A percentile compares a stretch with the other conserved stretches of the same genome.
Evolutionary conservation across 495 filamentous ascomycete species (phyloP).

Genomic region (Coniosporium apollinis): DNA sequence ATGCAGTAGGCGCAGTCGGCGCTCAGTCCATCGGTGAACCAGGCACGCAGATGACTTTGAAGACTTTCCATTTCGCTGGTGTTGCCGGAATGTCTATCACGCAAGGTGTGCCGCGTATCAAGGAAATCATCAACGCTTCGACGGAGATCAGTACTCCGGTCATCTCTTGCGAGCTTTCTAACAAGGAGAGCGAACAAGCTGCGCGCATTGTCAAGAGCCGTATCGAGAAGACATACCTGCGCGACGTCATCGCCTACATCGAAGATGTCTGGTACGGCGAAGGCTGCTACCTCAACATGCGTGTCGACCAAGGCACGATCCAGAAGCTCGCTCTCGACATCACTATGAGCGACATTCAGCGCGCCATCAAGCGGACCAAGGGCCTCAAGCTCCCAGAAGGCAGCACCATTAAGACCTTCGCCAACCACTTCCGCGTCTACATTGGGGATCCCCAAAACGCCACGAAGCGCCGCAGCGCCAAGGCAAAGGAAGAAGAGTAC

Average conservation of each 20-base stretch:
- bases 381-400: slow-evolving; percentile 56
- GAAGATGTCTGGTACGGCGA: slow-evolving; percentile 68
- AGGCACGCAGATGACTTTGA: slow-evolving; percentile 97
- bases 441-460: slow-evolving; percentile 14
- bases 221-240: slow-evolving; percentile 75
- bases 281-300: slow-evolving; percentile 54
- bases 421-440: slow-evolving; percentile 35
- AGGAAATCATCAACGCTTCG: slow-evolving; percentile 98
- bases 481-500: slow-evolving; percentile 37
- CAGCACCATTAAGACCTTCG: slow-evolving; percentile 29
- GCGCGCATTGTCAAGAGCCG: slow-evolving; percentile 78
- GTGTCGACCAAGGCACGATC: slow-evolving; percentile 62
- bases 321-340: slow-evolving; percentile 64
- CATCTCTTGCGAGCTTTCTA: slow-evolving; percentile 67
- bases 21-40: slow-evolving; percentile 97
- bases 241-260: slow-evolving; percentile 56
- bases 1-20: slow-evolving; percentile 93
- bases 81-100: slow-evolving; percentile 98
- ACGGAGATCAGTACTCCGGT: slow-evolving; percentile 87
- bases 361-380: slow-evolving; percentile 56
- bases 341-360: slow-evolving; percentile 44
- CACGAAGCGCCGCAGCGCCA: slow-evolving; percentile 10
- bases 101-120: slow-evolving; percentile 96
- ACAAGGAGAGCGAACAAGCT: slow-evolving; percentile 46
- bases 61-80: slow-evolving; percentile 99